A percentile compares a stretch with the other conserved stretches of the same genome.
These are phyloP conservation scores for Cystobasidium slooffiae DNA, from an alignment of 1,284 basidiomycete genomes.

Conservation along the genomic window DNA sequence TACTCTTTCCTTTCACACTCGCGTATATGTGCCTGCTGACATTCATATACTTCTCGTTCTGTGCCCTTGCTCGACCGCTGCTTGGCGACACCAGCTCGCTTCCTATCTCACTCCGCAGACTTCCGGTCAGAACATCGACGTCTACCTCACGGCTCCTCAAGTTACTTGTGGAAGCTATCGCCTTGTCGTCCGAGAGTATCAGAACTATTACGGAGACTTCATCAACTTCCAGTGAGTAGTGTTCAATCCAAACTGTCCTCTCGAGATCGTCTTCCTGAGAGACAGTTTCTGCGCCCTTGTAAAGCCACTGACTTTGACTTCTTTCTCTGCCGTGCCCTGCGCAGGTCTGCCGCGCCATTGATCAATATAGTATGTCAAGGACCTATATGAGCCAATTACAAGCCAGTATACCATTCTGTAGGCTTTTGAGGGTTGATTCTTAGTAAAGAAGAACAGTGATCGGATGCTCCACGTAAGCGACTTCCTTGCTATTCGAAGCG, in stretches of 20 bases:
- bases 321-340: too few species aligned
- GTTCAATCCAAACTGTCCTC: background rate
- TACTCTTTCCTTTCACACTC: background rate
- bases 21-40: too few species aligned
- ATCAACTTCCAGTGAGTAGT: constrained; percentile 15
- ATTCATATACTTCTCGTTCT: background rate
- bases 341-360: background rate
- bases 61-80: background rate
- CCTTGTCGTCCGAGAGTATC: constrained; percentile 6
- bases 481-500: too few species aligned
- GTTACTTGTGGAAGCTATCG: constrained; percentile 4
- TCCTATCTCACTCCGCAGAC: constrained; percentile 1
- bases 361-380: background rate
- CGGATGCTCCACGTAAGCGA: too few species aligned
- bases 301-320: too few species aligned
- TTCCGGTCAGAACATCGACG: constrained; percentile 2
- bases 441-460: too few species aligned
- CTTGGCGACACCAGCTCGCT: background rate
- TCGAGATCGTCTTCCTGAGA: background rate
- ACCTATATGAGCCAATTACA: background rate
- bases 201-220: background rate
- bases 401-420: background rate
- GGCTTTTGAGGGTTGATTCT: background rate
- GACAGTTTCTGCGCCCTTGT: background rate
- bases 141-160: background rate